Evolutionary conservation across 2,329 filamentous ascomycete species (phyloP).

Genomic region (Lojkania enalia): DNA sequence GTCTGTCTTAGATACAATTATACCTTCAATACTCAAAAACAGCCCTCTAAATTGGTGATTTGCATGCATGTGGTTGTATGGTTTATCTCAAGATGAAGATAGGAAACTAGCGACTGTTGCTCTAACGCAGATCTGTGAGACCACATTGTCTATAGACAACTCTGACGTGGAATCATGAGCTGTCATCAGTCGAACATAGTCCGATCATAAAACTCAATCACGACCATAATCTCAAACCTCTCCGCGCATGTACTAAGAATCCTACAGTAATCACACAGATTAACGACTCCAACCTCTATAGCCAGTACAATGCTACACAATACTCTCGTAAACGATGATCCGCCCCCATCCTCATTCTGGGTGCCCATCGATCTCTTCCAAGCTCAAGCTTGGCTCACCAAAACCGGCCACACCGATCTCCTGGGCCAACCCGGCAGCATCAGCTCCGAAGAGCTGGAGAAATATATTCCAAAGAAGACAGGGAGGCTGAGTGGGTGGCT

Average conservation of each 20-base stretch:
- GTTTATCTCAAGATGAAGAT: too few species aligned
- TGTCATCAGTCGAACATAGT: too few species aligned
- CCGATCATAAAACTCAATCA: background rate
- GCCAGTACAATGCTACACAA: background rate
- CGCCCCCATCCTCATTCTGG: background rate
- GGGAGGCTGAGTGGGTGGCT: too few species aligned
- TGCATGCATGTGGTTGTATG: too few species aligned
- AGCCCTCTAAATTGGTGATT: too few species aligned
- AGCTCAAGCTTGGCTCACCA: slow-evolving; percentile 1
- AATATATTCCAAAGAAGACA: background rate
- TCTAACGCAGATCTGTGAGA: background rate
- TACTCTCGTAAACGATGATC: background rate
- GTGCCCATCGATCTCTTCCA: background rate
- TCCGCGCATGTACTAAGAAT: background rate
- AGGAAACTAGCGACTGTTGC: too few species aligned
- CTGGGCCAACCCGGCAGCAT: slow-evolving; percentile 1
- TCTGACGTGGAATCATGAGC: too few species aligned
- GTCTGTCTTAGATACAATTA: too few species aligned
- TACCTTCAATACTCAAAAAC: too few species aligned
- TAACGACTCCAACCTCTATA: background rate
- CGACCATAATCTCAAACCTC: background rate
- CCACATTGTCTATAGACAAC: too few species aligned
- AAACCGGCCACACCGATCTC: background rate
- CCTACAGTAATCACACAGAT: background rate
- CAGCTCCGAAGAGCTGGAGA: background rate